Evolutionary conservation across 169 alveolate genomes (phyloP).

Genomic region (Eimeria nieschulzi): DNA sequence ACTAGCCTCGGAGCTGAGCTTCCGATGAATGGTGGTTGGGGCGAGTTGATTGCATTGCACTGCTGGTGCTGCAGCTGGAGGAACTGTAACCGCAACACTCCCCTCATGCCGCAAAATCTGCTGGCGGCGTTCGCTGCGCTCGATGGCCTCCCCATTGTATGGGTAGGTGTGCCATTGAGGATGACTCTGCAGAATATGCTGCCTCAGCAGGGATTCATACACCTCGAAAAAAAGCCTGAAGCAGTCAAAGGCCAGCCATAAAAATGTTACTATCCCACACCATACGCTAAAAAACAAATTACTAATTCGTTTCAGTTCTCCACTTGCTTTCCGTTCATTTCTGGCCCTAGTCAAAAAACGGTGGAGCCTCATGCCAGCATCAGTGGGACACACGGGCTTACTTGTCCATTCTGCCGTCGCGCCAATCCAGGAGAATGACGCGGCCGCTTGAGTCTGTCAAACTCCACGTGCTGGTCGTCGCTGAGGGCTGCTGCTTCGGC

Average conservation of each 20-base stretch:
- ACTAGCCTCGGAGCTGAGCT: constrained; percentile 67
- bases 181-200: constrained; percentile 61
- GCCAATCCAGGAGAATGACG: constrained; percentile 63
- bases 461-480: constrained; percentile 67
- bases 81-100: background rate
- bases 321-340: too few species aligned
- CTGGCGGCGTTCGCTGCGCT: constrained; percentile 63
- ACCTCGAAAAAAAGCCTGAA: constrained; percentile 70
- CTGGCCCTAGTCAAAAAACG: too few species aligned
- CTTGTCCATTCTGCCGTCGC: constrained; percentile 66
- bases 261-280: too few species aligned
- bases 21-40: constrained; percentile 34
- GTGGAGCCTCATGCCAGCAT: too few species aligned
- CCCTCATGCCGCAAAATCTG: constrained; percentile 49
- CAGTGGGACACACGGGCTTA: background rate
- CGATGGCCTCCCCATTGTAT: constrained; percentile 66
- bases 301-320: too few species aligned
- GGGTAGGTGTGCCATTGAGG: constrained; percentile 73
- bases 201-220: constrained; percentile 66
- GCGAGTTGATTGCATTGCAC: constrained; percentile 7
- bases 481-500: constrained; percentile 67
- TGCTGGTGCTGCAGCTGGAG: constrained; percentile 12
- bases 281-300: too few species aligned
- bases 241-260: too few species aligned
- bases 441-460: constrained; percentile 72